Percentiles rank a stretch among this genome's conserved stretches.
phyloP scores from a whole-genome alignment of 164 flowering plant genomes.

The Umbilicus rupestris region DNA sequence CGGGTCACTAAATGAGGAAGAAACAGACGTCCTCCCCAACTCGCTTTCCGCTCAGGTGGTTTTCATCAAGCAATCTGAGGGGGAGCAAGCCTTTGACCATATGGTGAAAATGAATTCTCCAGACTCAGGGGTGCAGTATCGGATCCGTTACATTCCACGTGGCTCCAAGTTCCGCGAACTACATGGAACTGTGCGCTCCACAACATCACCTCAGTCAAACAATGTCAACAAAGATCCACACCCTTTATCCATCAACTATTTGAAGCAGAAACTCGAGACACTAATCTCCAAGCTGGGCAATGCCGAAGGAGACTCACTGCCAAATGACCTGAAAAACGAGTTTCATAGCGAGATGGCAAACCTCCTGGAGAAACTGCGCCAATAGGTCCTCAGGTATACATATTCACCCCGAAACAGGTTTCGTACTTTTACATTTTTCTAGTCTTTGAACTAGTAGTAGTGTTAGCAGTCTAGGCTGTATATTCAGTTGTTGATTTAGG shows the following conservation, averaged over 20 bases:
- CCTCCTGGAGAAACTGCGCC: constrained; percentile 25
- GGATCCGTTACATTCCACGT: constrained; percentile 15
- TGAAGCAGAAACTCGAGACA: constrained; percentile 28
- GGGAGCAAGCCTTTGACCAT: constrained; percentile 26
- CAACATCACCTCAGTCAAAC: constrained; percentile 9
- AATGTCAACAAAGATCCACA: constrained; percentile 7
- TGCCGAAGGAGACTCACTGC: constrained; percentile 18
- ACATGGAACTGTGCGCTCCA: background rate
- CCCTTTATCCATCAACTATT: constrained; percentile 13
- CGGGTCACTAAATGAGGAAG: constrained; percentile 26
- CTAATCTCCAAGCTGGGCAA: constrained; percentile 26
- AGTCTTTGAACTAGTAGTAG: too few species aligned
- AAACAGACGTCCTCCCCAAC: constrained; percentile 21
- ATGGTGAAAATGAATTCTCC: constrained; percentile 19
- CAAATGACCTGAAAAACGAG: constrained; percentile 18
- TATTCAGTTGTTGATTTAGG: too few species aligned
- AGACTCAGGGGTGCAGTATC: constrained; percentile 11
- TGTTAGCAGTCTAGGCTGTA: too few species aligned
- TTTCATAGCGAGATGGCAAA: constrained; percentile 24
- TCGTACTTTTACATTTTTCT: background rate
- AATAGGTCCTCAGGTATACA: background rate
- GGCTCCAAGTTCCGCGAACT: constrained; percentile 10
- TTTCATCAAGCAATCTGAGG: constrained; percentile 25
- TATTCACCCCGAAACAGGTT: constrained; percentile 1
- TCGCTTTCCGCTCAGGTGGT: constrained; percentile 22